Evolutionary conservation across 805 yeast species (phyloP).

Genomic region (Sugiyamaella smithiae): DNA sequence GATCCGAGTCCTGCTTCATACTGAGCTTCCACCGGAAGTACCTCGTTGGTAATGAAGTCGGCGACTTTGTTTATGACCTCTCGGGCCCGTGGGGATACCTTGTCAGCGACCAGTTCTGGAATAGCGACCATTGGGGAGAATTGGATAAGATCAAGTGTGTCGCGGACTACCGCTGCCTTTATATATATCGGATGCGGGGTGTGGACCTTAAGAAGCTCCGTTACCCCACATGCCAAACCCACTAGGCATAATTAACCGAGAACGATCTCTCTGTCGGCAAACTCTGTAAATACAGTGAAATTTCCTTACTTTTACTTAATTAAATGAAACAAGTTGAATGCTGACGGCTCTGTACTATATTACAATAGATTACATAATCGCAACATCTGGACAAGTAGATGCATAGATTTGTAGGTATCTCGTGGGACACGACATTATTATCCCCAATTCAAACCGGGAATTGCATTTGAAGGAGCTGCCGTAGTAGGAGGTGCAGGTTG

Average conservation of each 20-base stretch:
- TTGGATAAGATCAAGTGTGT: no score
- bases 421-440: no score
- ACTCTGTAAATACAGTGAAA: no score
- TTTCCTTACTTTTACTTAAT: no score
- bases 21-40: slow-evolving; percentile 54
- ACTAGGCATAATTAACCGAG: no score
- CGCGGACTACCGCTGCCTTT: neutral
- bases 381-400: no score
- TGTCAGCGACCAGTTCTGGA: slow-evolving; percentile 38
- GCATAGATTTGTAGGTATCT: no score
- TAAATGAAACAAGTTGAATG: no score
- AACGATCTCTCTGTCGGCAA: no score
- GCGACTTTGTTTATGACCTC: slow-evolving; percentile 39
- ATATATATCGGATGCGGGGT: neutral
- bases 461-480: slow-evolving; percentile 4
- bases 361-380: no score
- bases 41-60: slow-evolving; percentile 54
- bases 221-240: slow-evolving; percentile 3
- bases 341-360: no score
- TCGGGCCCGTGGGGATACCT: slow-evolving; percentile 36
- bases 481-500: slow-evolving; percentile 1
- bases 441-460: slow-evolving; percentile 16
- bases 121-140: slow-evolving; percentile 22
- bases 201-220: slow-evolving; percentile 1
- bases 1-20: slow-evolving; percentile 41